Conservation (phyloP, 495 filamentous ascomycete species). For the Penicillium bialowiezense region DNA sequence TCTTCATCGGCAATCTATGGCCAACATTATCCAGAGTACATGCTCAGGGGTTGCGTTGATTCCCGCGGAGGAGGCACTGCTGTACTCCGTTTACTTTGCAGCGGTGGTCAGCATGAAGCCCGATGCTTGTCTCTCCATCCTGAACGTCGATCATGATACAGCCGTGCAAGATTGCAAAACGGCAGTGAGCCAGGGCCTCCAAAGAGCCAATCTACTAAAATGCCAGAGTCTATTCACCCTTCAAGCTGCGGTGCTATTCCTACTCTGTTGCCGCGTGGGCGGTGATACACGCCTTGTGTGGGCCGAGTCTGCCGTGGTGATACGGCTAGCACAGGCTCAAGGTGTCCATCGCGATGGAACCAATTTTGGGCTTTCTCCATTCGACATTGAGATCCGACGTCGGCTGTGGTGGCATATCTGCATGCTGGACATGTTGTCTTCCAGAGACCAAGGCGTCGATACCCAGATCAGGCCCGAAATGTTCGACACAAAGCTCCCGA, state of each 20-base stretch:
- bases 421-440: slow-evolving; percentile 65
- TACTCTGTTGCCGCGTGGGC: slow-evolving; percentile 53
- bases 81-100: slow-evolving; percentile 71
- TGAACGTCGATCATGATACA: slow-evolving; percentile 6
- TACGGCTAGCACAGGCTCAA: slow-evolving; percentile 68
- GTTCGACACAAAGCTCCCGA: slow-evolving; percentile 63
- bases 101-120: slow-evolving; percentile 61
- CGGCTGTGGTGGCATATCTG: slow-evolving; percentile 77
- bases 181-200: slow-evolving; percentile 64
- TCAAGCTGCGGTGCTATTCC: slow-evolving; percentile 68
- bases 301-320: slow-evolving; percentile 58
- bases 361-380: slow-evolving; percentile 53
- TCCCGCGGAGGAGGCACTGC: slow-evolving; percentile 53
- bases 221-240: slow-evolving; percentile 61
- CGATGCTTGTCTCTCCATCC: slow-evolving; percentile 13
- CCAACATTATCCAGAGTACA: slow-evolving; percentile 27
- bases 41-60: slow-evolving; percentile 40
- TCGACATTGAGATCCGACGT: slow-evolving; percentile 73
- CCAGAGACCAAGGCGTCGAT: slow-evolving; percentile 75
- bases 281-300: slow-evolving; percentile 56
- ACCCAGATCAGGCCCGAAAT: slow-evolving; percentile 58
- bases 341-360: slow-evolving; percentile 73
- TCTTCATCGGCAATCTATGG: slow-evolving; percentile 55
- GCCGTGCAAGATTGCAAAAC: slow-evolving; percentile 60
- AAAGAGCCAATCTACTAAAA: slow-evolving; percentile 62